A percentile compares a stretch with the other conserved stretches of the same genome.
These are phyloP conservation scores for Cladophialophora yegresii DNA, from an alignment of 2,329 filamentous ascomycete species.

Conservation along the genomic window DNA sequence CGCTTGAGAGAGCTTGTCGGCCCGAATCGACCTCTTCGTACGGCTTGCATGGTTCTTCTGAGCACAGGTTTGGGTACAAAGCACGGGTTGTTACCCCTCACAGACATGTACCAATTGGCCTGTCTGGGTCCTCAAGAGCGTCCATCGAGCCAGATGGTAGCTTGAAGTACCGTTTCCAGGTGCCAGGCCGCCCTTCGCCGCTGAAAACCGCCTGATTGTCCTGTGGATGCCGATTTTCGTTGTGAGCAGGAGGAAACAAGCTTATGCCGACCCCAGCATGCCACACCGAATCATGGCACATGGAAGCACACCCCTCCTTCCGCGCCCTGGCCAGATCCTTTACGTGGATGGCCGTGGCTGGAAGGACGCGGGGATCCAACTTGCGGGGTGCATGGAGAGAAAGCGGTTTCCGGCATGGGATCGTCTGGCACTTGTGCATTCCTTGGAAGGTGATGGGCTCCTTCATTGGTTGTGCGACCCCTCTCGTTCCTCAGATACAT, in stretches of 20 bases:
- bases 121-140: neutral
- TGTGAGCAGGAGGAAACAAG: neutral
- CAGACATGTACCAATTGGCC: neutral
- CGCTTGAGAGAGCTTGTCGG: constrained; percentile 6
- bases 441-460: neutral
- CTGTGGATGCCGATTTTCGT: neutral
- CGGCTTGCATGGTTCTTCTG: constrained; percentile 3
- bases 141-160: constrained; percentile 7
- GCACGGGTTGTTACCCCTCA: neutral
- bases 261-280: neutral
- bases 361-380: constrained; percentile 2
- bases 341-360: constrained; percentile 13
- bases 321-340: constrained; percentile 5
- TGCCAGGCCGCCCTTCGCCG: constrained; percentile 9
- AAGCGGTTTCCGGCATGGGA: constrained; percentile 5
- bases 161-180: constrained; percentile 4
- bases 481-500: constrained; percentile 6
- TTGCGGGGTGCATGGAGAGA: constrained; percentile 16
- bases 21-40: constrained; percentile 14
- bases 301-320: constrained; percentile 8
- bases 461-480: neutral
- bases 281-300: constrained; percentile 2
- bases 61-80: neutral
- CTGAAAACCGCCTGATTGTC: neutral
- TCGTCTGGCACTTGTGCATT: neutral